A percentile compares a stretch with the other conserved stretches of the same genome.
Evolutionary conservation across 306 rosid genomes (phyloP).

Genomic region (Astragalus membranaceus): DNA sequence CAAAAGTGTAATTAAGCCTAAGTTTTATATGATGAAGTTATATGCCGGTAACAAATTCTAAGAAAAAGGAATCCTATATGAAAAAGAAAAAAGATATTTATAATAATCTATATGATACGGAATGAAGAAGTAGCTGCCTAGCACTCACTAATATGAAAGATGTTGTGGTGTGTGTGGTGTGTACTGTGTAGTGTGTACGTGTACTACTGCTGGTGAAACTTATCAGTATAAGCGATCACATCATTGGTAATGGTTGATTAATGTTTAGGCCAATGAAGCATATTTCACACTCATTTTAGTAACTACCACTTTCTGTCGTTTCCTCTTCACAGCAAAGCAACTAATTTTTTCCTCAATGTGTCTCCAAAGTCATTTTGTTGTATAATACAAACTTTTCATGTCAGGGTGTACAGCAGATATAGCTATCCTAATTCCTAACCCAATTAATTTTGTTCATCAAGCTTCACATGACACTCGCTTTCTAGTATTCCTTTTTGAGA

Average conservation of each 20-base stretch:
- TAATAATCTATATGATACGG: neutral
- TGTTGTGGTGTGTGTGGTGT: neutral
- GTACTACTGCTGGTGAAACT: neutral
- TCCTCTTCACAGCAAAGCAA: neutral
- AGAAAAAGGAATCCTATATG: neutral
- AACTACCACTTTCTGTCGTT: conserved; percentile 17
- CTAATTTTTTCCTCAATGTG: neutral
- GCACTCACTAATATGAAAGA: neutral
- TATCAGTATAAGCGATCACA: neutral
- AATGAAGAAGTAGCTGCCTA: neutral
- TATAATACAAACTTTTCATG: neutral
- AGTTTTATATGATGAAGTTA: too few relatives aligned
- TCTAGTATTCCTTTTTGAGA: too few relatives aligned
- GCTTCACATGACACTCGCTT: neutral
- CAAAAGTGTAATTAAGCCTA: too few relatives aligned
- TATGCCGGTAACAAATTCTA: too few relatives aligned
- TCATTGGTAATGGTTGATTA: neutral
- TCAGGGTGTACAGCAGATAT: neutral
- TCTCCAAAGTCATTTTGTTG: neutral
- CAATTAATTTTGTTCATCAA: neutral
- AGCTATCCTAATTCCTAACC: neutral
- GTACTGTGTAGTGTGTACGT: neutral
- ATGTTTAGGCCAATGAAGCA: neutral
- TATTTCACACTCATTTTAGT: neutral
- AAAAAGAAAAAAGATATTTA: neutral